Evolutionary conservation across 2,329 filamentous ascomycete genomes (phyloP).

Genomic region (Verticillium longisporum): DNA sequence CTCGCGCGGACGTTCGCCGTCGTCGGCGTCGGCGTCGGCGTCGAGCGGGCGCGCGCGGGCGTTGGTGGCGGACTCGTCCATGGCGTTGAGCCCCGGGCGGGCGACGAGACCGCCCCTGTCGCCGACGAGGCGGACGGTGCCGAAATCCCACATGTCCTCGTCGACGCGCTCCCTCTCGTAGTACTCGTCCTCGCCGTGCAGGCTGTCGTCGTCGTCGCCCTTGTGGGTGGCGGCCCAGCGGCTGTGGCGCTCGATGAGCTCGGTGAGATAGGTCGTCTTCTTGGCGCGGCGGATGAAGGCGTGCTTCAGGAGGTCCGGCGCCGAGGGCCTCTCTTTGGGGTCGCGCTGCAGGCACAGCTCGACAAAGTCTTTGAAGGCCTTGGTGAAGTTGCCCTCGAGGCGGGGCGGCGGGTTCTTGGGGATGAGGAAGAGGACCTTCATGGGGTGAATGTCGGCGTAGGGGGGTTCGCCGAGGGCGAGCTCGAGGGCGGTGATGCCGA

Average conservation of each 20-base stretch:
- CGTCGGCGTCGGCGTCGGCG: too few species aligned
- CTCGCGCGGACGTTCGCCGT: slow-evolving; percentile 44
- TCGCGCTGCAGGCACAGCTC: slow-evolving; percentile 82
- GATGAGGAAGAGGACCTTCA: slow-evolving; percentile 96
- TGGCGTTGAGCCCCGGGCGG: slow-evolving; percentile 52
- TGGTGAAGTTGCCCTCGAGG: slow-evolving; percentile 75
- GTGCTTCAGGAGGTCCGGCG: slow-evolving; percentile 80
- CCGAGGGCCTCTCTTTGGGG: slow-evolving; percentile 79
- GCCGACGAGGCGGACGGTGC: slow-evolving; percentile 78
- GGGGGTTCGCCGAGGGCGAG: slow-evolving; percentile 86
- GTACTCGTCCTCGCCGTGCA: slow-evolving; percentile 49
- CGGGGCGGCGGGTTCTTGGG: slow-evolving; percentile 86
- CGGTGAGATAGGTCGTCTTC: slow-evolving; percentile 92
- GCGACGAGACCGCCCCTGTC: too few species aligned
- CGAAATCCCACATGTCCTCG: slow-evolving; percentile 98
- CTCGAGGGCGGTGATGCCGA: slow-evolving; percentile 91
- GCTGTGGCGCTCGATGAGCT: slow-evolving; percentile 85
- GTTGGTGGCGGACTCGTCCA: slow-evolving; percentile 80
- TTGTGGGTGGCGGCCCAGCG: slow-evolving; percentile 82
- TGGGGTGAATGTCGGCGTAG: slow-evolving; percentile 96
- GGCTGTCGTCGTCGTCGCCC: slow-evolving; percentile 59
- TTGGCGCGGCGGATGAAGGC: slow-evolving; percentile 88
- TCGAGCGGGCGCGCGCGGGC: slow-evolving; percentile 53
- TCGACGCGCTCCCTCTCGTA: slow-evolving; percentile 51
- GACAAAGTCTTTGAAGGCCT: slow-evolving; percentile 77